Conservation (phyloP, 148 eudicot species). For the Salicornia ramosissima region DNA sequence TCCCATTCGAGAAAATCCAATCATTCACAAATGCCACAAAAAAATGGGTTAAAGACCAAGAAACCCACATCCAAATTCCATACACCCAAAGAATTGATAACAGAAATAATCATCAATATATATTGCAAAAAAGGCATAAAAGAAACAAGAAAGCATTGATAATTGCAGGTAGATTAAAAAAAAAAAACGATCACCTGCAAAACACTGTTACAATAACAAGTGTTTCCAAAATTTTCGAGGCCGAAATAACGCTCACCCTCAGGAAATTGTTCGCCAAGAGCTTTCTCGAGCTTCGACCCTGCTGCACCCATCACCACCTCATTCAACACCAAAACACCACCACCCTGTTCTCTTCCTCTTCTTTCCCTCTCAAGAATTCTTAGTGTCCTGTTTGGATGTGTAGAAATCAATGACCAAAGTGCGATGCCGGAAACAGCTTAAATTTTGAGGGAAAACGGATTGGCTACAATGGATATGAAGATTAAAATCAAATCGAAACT, state of each 20-base stretch:
- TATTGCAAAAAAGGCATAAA: not conserved
- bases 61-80: not conserved
- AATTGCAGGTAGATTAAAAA: not conserved
- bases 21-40: conserved; percentile 15
- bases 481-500: not conserved
- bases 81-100: conserved; percentile 1
- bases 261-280: conserved; percentile 87
- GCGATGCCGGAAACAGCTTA: not conserved
- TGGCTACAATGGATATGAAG: not conserved
- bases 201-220: conserved; percentile 88
- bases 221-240: conserved; percentile 80
- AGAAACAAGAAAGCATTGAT: not conserved
- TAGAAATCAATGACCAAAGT: not conserved
- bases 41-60: not conserved
- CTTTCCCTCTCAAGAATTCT: conserved; percentile 7
- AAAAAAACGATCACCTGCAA: conserved; percentile 43
- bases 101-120: not conserved
- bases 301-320: conserved; percentile 74
- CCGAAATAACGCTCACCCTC: conserved; percentile 90
- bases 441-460: not conserved
- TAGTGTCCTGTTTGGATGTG: not conserved
- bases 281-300: conserved; percentile 88
- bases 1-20: conserved; percentile 2
- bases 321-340: conserved; percentile 17
- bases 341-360: not conserved